These are phyloP conservation scores for Phytophthora boehmeriae DNA, from an alignment of 352 stramenopile species.

Conservation along the genomic window DNA sequence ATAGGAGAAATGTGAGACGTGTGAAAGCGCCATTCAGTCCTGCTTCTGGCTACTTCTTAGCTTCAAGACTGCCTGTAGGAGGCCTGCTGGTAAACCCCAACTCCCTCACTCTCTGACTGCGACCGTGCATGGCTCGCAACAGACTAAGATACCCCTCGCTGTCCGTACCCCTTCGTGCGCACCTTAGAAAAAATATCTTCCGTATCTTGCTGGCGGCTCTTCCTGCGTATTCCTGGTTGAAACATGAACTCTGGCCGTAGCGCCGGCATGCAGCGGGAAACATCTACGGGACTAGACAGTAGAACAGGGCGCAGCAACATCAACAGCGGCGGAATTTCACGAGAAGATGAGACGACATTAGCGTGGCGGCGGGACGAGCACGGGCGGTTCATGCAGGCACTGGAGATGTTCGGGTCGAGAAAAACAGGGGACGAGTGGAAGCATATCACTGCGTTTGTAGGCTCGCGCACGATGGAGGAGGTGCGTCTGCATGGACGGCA, in stretches of 20 bases:
- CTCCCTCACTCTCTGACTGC: too few relatives aligned
- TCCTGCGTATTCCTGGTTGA: background rate
- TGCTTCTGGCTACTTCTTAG: too few relatives aligned
- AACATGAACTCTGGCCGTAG: slow-evolving; percentile 1
- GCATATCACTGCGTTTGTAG: slow-evolving; percentile 75
- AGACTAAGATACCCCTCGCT: background rate
- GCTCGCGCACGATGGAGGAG: slow-evolving; percentile 68
- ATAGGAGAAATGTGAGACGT: too few relatives aligned
- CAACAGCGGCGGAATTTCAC: background rate
- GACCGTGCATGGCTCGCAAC: background rate
- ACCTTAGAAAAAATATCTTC: background rate
- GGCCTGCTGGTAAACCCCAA: too few relatives aligned
- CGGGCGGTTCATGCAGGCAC: slow-evolving; percentile 77
- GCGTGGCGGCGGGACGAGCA: slow-evolving; percentile 77
- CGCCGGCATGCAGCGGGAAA: background rate
- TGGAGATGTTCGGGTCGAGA: slow-evolving; percentile 69
- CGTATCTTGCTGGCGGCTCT: background rate
- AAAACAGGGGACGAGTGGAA: slow-evolving; percentile 66
- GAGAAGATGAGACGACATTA: slow-evolving; percentile 6
- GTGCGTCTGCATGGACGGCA: slow-evolving; percentile 68
- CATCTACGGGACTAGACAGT: background rate
- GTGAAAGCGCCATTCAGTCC: too few relatives aligned
- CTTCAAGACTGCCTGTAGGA: too few relatives aligned
- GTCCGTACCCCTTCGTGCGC: background rate
- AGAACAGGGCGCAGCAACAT: slow-evolving; percentile 1